Evolutionary conservation across 2,329 filamentous ascomycete genomes (phyloP), one percentile per base, ranked within the genome.

Genomic region (Neoscytalidium dimidiatum): DNA sequence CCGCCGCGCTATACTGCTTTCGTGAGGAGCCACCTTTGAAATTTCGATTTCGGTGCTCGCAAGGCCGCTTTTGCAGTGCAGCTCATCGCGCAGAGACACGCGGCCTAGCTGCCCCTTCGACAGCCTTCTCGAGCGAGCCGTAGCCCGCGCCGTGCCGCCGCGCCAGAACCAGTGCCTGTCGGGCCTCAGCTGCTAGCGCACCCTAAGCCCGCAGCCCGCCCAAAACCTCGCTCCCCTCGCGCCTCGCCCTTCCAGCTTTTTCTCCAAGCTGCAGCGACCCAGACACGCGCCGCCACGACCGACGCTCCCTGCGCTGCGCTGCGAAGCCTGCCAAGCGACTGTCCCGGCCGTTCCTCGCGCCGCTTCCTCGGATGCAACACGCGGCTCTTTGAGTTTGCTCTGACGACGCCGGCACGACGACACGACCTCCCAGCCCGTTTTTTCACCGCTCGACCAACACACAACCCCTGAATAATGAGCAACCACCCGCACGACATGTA

Each of bases 401-500:
- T 46, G 38, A 46, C 56, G 56, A 46, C 56, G 41, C 56, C 56
- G 56, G 56, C 56, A 60, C 56, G 38, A 60, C 56, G 56, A 60
- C 56, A 60, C 56, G 56, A 46, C 56, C 56, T 21, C 56, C 26
- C 56, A 19, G 56, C 56, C 38, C 35, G 56, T 60, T 60, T 60
- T 60, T 57, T 44, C 62, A 56, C 62, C 62, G 46, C 61, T 53
- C 49, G 48, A 38, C 35, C 23, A 33, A 14, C 60, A 19, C 46
- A 53, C 61, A 43, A 29, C 48, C 48, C 46, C 46, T 63, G 48
- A 53, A 64, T 48, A 52, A 66, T 66, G 60, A 66, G 49, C 61
- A 64, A 58, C 51, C 61, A 64, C 44, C 52, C 62, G 64, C 81
- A 84, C 77, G 88, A 91, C 67, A 88, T 90, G 84, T 93, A 92